phyloP scores from a whole-genome alignment of 1,284 basidiomycete genomes.

The Fomitopsis schrenkii region DNA sequence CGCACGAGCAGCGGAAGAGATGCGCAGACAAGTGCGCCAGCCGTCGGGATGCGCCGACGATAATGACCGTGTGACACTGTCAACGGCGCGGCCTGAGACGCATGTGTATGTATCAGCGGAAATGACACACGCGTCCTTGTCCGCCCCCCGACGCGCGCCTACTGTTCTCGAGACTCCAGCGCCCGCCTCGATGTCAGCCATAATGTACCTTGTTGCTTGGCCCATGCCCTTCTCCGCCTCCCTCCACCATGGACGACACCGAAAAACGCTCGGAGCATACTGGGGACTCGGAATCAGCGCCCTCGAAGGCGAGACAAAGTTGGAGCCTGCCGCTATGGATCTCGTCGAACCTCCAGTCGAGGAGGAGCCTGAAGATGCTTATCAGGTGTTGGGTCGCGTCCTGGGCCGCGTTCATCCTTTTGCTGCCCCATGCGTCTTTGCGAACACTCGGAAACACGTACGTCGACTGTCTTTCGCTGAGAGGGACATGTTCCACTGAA shows the following conservation, averaged over 20 bases:
- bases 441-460: slow-evolving; percentile 29
- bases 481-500: slow-evolving; percentile 1
- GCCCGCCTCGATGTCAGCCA: background rate
- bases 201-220: background rate
- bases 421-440: slow-evolving; percentile 28
- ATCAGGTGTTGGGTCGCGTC: slow-evolving; percentile 30
- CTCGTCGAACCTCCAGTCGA: slow-evolving; percentile 24
- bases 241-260: background rate
- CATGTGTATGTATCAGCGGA: background rate
- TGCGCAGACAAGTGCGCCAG: too few relatives aligned
- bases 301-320: slow-evolving; percentile 4
- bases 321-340: slow-evolving; percentile 27
- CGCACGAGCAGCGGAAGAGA: too few relatives aligned
- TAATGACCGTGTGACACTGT: too few relatives aligned
- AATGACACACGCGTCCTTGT: background rate
- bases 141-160: background rate
- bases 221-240: background rate
- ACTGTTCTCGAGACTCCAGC: background rate
- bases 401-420: slow-evolving; percentile 27
- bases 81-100: too few relatives aligned
- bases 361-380: slow-evolving; percentile 25
- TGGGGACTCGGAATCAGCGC: background rate
- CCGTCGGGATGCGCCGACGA: too few relatives aligned
- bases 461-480: slow-evolving; percentile 5
- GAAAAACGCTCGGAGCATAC: background rate